Base-by-base conservation (phyloP, 768 basidiomycete species). In the Ramaria rubella region DNA sequence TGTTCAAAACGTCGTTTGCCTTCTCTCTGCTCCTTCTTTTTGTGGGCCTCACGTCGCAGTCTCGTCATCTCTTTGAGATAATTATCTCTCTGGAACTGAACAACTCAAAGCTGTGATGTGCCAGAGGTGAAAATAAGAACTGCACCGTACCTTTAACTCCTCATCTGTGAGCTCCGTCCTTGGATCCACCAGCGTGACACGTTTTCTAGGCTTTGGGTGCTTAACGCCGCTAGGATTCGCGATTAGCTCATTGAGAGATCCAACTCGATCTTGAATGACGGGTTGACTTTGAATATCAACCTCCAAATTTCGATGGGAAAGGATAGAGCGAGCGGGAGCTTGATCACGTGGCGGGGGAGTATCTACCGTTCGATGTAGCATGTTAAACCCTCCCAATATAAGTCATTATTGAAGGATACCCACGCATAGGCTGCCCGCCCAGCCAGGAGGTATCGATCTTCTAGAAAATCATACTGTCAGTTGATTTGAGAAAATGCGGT, bases 141-240 rank as follows among this genome's bases (percentile, higher is more conserved):
- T 34, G 43, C 17, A 26, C 26, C 66, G 59, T 56, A 82, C 90
- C 74, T 85, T 86, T 43, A 93, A 73, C 69, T 93, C 88, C 3
- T 87, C 85, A 58, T 91, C 87, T 4, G 89, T 88, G 34, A 93
- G 70, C 65, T 93, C 90, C 5, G 83, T 93, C 58, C 87, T 77
- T 4, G 77, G 70, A 67, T 93, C 90, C 6, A 92, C 67, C 3
- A 87, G 70, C 40, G 84, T 76, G 9, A 78, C 62, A 2, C 73
- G 72, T 59, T 79, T 86, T 55, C 74, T 68, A 64, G 81, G 87
- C 62, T 55, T 64, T 36, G n/a, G n/a, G n/a, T n/a, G n/a, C n/a
- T 58, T 52, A 4, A 12, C 17, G 14, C 14, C 38, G 21, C 36
- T 49, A 36, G 51, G 21, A 49, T 44, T 55, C 21, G 19, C 6